Conservation (phyloP, 352 stramenopile species). For the Globisporangium viniferum region DNA sequence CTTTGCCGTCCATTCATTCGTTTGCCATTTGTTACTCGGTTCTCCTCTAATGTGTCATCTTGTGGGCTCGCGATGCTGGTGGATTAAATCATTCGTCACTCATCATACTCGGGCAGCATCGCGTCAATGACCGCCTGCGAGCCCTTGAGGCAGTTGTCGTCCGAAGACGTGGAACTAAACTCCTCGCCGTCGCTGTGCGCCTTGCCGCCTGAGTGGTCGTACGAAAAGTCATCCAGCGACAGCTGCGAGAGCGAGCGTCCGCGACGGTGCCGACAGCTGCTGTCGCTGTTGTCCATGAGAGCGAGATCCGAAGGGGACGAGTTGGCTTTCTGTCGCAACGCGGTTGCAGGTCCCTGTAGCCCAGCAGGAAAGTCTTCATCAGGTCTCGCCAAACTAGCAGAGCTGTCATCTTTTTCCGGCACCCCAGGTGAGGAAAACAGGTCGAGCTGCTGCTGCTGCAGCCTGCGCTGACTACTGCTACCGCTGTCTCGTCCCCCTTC, state of each 20-base stretch:
- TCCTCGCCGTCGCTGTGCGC: constrained; percentile 44
- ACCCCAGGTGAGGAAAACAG: not conserved
- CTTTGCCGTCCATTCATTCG: not conserved
- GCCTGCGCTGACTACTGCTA: not conserved
- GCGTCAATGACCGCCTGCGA: constrained; percentile 16
- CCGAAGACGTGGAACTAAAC: constrained; percentile 38
- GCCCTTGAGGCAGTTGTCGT: constrained; percentile 21
- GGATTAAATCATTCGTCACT: constrained; percentile 1
- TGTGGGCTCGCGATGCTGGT: not conserved
- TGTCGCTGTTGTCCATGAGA: not conserved
- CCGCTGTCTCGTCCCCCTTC: not conserved
- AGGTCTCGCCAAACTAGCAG: not conserved
- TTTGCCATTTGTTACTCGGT: not conserved
- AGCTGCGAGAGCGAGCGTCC: constrained; percentile 48
- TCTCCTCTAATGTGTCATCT: constrained; percentile 4
- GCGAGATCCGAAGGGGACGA: not conserved
- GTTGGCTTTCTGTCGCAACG: not conserved
- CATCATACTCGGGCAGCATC: constrained; percentile 17
- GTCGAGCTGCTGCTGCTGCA: not conserved
- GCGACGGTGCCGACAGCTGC: constrained; percentile 14
- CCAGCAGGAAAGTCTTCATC: not conserved
- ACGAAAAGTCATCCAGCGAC: constrained; percentile 7
- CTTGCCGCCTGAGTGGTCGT: constrained; percentile 23
- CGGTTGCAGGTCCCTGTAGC: not conserved
- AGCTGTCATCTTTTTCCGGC: not conserved